Base-by-base conservation (phyloP, 805 yeast species). In the Naumovozyma baii region DNA sequence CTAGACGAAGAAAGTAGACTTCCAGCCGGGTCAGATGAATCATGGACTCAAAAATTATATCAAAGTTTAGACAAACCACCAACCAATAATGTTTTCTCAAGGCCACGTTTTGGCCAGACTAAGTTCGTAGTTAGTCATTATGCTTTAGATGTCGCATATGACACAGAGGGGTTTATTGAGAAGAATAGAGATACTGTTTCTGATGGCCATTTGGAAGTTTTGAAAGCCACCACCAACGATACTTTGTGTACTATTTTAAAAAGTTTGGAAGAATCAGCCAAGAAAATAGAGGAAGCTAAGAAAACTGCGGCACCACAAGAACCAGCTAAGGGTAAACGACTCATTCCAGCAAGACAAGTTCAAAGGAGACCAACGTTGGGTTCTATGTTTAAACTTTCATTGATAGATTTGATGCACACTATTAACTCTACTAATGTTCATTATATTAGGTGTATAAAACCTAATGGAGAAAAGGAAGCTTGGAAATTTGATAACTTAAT, bases 131-230 rank as follows among this genome's bases (percentile, higher is more conserved):
- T 90, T 39, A 73, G 83, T 41, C 98, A 90, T 64, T 90, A 90
- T 64, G 98, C 98, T 20, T 75, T 86, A 57, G 96, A 90, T 55
- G 98, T 90, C 31, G 68, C 84, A 30, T 90, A 90, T 60, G 95
- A 87, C 54, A 74, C 82, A 32, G 96, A 85, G 45, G 97, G 97
- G 1, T 90, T 90, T 59, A 84, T 90, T 55, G 98, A 90, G 66
- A 90, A 90, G 69, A 90, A 90, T 59, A 78, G 97, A 68, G 98
- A 90, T 62, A 86, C 97, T 5, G 96, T 90, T 37, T 88, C 95
- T 15, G 98, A 90, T 55, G 96, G 95, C 18, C 94, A 87, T 54
- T 66, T 90, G 45, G 96, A 86, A 45, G 87, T 85, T 8, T 72
- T 90, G 64, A 78, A 75, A 52, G 73, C 73, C 13, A 66, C 95